Conservation (phyloP, 2,329 filamentous ascomycete genomes). For the Westerdykella sp. region DNA sequence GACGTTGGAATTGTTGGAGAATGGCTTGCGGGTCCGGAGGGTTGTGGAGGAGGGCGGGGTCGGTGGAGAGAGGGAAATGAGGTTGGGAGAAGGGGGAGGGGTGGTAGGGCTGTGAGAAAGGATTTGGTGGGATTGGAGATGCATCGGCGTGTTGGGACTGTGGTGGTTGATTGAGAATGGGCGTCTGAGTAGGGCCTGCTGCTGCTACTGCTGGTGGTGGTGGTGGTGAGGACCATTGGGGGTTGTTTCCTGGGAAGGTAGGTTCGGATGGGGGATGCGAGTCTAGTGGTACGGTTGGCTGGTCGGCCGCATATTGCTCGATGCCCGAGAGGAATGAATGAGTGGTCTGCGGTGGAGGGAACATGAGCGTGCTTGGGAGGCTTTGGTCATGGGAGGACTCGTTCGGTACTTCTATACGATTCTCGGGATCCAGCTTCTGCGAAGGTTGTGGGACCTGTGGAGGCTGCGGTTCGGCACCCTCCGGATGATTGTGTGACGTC, state of each 20-base stretch:
- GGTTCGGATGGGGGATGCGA: constrained; percentile 8
- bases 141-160: too few species aligned
- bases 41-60: constrained; percentile 18
- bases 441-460: constrained; percentile 8
- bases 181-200: not conserved
- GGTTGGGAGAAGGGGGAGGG: constrained; percentile 20
- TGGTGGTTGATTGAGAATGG: constrained; percentile 4
- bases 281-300: constrained; percentile 12
- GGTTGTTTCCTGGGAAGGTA: not conserved
- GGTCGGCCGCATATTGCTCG: constrained; percentile 29
- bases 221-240: constrained; percentile 2
- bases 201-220: too few species aligned
- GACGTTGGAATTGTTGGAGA: constrained; percentile 5
- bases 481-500: constrained; percentile 3
- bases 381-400: constrained; percentile 11
- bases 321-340: constrained; percentile 35
- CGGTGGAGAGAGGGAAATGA: constrained; percentile 21
- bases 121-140: constrained; percentile 25
- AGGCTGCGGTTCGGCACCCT: constrained; percentile 11
- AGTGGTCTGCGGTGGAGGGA: constrained; percentile 26
- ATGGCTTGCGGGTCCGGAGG: constrained; percentile 14
- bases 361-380: constrained; percentile 27
- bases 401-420: too few species aligned
- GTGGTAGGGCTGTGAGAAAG: constrained; percentile 12
- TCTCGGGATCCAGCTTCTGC: too few species aligned